Percentiles rank a stretch among this genome's conserved stretches.
phyloP scores from a whole-genome alignment of 352 stramenopile species.

The Phytophthora fragariaefolia region DNA sequence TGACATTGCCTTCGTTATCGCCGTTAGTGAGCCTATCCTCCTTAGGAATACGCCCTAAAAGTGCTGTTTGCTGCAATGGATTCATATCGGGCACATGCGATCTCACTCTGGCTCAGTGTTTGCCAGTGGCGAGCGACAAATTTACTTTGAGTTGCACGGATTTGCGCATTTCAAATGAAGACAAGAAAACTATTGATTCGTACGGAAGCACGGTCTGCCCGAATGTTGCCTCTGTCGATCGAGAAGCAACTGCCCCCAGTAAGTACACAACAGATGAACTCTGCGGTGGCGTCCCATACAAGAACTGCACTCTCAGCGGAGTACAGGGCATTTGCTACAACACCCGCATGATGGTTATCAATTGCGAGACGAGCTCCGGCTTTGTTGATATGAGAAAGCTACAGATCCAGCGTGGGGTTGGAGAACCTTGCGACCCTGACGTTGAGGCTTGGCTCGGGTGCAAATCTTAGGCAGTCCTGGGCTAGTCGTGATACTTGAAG shows the following conservation, averaged over 20 bases:
- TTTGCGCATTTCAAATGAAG: conserved; percentile 4
- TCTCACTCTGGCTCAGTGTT: conserved; percentile 27
- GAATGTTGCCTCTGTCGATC: conserved; percentile 6
- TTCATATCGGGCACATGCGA: conserved; percentile 25
- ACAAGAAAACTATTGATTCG: conserved; percentile 4
- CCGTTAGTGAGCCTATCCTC: conserved; percentile 20
- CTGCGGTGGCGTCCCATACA: conserved; percentile 36
- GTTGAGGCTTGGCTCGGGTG: conserved; percentile 44
- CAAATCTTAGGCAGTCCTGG: conserved; percentile 6
- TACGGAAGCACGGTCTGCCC: conserved; percentile 12
- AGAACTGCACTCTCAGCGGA: conserved; percentile 31
- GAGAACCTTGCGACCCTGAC: conserved; percentile 24
- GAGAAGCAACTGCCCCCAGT: conserved; percentile 24
- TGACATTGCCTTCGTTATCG: conserved; percentile 17
- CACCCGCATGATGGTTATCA: conserved; percentile 35
- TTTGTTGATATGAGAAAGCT: conserved; percentile 33
- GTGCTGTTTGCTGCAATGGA: conserved; percentile 41
- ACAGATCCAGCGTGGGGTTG: conserved; percentile 33
- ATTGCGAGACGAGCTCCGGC: conserved; percentile 21
- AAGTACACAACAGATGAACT: conserved; percentile 34
- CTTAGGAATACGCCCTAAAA: conserved; percentile 21
- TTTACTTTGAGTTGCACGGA: conserved; percentile 17
- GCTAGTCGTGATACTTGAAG: too few relatives aligned
- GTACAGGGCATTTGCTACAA: conserved; percentile 42
- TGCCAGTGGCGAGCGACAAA: conserved; percentile 20